Conservation (phyloP, 768 basidiomycete species). For the Sarcomyxa edulis region DNA sequence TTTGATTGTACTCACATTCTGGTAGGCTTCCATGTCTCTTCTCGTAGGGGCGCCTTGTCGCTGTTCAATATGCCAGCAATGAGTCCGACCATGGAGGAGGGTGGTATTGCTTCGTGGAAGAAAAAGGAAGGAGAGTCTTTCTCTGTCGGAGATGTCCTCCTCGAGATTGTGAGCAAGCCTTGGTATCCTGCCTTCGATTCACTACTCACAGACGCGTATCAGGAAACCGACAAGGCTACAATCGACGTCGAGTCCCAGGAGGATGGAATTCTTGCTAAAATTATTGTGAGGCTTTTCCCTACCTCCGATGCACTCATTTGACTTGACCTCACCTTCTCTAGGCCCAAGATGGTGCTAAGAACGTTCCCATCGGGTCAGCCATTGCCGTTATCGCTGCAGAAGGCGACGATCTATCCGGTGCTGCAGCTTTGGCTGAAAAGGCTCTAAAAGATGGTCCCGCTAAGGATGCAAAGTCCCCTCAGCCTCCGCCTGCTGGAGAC, state of each 20-base stretch:
- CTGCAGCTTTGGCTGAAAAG: constrained; percentile 65
- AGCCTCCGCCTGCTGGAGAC: constrained; percentile 36
- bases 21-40: constrained; percentile 79
- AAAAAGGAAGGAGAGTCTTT: constrained; percentile 93
- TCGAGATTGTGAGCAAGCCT: constrained; percentile 89
- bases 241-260: constrained; percentile 99
- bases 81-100: constrained; percentile 99
- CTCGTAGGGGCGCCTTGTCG: constrained; percentile 70
- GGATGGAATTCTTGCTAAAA: constrained; percentile 94
- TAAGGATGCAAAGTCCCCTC: constrained; percentile 27
- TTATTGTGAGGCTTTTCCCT: constrained; percentile 60
- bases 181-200: constrained; percentile 1
- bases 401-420: constrained; percentile 89
- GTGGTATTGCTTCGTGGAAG: constrained; percentile 97
- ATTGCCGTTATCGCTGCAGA: constrained; percentile 94
- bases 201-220: constrained; percentile 11
- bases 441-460: constrained; percentile 42
- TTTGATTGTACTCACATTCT: neutral
- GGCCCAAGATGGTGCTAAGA: constrained; percentile 83
- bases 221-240: constrained; percentile 99
- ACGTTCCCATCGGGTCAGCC: constrained; percentile 76
- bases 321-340: constrained; percentile 24
- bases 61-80: constrained; percentile 97
- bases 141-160: constrained; percentile 84
- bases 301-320: too few species aligned